Evolutionary conservation across 345 rosid genomes (phyloP).

Genomic region (Odontarrhena argentea): DNA sequence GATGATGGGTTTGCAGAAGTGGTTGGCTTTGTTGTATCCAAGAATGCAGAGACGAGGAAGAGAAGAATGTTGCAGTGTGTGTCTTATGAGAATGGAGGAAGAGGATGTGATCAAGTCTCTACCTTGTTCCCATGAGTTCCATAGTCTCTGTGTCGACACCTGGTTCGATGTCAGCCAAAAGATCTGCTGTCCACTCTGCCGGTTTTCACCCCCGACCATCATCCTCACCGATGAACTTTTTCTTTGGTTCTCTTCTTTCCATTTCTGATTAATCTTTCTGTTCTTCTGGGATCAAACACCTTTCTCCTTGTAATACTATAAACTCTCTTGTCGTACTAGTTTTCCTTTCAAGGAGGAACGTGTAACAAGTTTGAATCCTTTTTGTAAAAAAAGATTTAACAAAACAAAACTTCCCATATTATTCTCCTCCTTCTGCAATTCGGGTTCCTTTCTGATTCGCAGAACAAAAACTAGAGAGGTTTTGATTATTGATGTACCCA

Average conservation of each 20-base stretch:
- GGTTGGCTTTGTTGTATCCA: constrained; percentile 35
- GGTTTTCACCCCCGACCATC: constrained; percentile 47
- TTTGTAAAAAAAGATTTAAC: neutral
- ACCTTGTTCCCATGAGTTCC: constrained; percentile 78
- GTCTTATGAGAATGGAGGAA: constrained; percentile 55
- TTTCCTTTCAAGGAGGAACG: constrained; percentile 22
- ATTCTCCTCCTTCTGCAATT: neutral
- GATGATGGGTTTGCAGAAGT: constrained; percentile 37
- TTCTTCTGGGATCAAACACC: neutral
- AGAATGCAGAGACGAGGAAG: constrained; percentile 21
- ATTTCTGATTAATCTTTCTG: constrained; percentile 38
- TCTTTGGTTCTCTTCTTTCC: constrained; percentile 59
- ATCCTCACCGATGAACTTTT: constrained; percentile 59
- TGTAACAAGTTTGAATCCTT: constrained; percentile 24
- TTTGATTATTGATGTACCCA: neutral
- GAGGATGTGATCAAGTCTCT: constrained; percentile 47
- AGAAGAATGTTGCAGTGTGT: constrained; percentile 62
- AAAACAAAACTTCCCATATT: constrained; percentile 22
- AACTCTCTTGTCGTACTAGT: constrained; percentile 30
- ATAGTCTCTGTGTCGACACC: constrained; percentile 58
- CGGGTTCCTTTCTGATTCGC: neutral
- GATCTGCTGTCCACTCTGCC: constrained; percentile 72
- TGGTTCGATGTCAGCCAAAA: constrained; percentile 62
- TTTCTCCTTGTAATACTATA: constrained; percentile 27
- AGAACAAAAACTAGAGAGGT: neutral